Base-by-base conservation (phyloP, 768 basidiomycete genomes). In the Lactifluus subvellereus region DNA sequence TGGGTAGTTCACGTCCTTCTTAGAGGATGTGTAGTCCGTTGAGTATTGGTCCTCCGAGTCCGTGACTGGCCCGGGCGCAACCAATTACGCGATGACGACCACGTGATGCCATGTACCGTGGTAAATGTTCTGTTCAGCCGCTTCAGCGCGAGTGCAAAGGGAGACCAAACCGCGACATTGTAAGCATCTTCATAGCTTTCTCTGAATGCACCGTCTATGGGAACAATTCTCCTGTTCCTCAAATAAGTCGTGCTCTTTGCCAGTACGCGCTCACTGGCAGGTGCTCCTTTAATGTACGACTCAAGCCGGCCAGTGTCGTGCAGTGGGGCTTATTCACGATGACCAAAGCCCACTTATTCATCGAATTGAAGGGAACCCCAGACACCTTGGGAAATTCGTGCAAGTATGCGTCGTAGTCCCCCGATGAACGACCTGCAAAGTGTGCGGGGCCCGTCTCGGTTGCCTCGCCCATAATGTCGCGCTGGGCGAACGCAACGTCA, bases 331-430 rank as follows among this genome's bases (percentile, higher is more conserved):
- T 86, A 59, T 84, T 77, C 42, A 86, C 85, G 51, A 86, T 85
- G 52, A 84, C 84, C 57, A 88, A 71, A 22, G 86, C 85, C 86
- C 86, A 88, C 74, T 88, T 88, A 70, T 87, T 87, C 18, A 81
- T 82, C 10, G 85, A 84, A 70, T 88, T 88, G 75, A 88, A 88
- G 35, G 86, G 86, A 14, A 88, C 84, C 74, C 87, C 85, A 64
- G 87, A 88, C n/a, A 82, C 82, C 66, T 86, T 86, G 7, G 81
- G 77, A 66, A 78, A 74, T 22, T 71, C 72, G 72, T 78, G 79
- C 68, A 79, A 71, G 63, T 83, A 78, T 13, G 67, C 74, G 66
- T 87, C 86, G 66, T 84, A 87, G 61, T 82, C 79, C 0, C 73
- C 61, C 8, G 86, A 70, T 63, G 79, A 76, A 43, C 81, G 80